Base-by-base conservation (phyloP, 2,329 filamentous ascomycete species). In the Paracamarosporium sp. region DNA sequence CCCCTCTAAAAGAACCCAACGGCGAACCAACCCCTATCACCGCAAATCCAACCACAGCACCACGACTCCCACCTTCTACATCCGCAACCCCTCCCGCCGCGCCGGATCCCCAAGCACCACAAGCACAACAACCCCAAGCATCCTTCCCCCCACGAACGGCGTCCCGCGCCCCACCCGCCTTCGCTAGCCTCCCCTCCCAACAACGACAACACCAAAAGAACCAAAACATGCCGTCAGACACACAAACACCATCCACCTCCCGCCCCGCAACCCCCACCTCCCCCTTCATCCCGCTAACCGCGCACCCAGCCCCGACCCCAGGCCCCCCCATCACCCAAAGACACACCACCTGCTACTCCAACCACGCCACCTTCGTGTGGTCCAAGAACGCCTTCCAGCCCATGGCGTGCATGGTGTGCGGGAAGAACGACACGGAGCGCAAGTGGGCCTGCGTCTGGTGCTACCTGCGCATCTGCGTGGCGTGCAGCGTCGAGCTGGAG, bases 361-460 rank as follows among this genome's bases (percentile, higher is more conserved):
- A 45, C 2, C 76, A 78, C 63, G 36, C 45, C 1, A 64, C 60
- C 3, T 69, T 63, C 47, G 62, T 71, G 41, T 69, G 68, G 63
- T 68, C 62, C 48, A 69, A 64, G 51, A 77, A 77, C 57, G 17
- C 53, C 11, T 70, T 70, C 60, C 68, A 72, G 46, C 71, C 73
- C 24, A 65, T 75, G 63, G 67, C 66, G 12, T 78, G 76, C 67
- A 73, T 74, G 71, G 50, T 76, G 0, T 78, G 76, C 57, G 67
- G 60, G 15, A 45, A 61, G 1, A 67, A 71, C 53, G 60, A 57
- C 20, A 54, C 50, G 2, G 69, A 72, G 20, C 55, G 65, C 15
- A 70, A 67, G 55, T 76, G 71, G 68, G 60, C 61, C n/a, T 78
- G 76, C 46, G 64, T 66, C 15, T 76, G 73, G 73, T 78, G 76